A percentile compares a stretch with the other conserved stretches of the same genome.
phyloP scores from a whole-genome alignment of 1,139 yeast species.

The Kluyveromyces sp. region DNA sequence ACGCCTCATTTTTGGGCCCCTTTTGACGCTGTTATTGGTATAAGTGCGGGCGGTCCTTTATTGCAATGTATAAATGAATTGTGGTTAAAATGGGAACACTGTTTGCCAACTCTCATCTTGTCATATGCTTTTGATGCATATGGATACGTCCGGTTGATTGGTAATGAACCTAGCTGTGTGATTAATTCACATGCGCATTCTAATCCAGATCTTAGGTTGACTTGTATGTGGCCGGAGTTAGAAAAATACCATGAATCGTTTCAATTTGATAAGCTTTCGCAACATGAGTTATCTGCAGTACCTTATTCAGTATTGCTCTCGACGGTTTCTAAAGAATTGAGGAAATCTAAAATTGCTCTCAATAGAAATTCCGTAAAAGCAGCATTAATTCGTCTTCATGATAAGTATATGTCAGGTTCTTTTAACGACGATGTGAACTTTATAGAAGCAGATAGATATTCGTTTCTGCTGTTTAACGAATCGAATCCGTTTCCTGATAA shows the following conservation, averaged over 20 bases:
- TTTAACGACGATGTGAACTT: conserved; percentile 49
- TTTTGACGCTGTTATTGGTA: conserved; percentile 5
- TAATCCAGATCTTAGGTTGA: conserved; percentile 62
- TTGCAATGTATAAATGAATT: background rate
- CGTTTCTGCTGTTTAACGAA: conserved; percentile 41
- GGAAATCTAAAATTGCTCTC: conserved; percentile 27
- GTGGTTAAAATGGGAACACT: background rate
- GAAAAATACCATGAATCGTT: conserved; percentile 43
- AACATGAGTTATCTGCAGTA: conserved; percentile 54
- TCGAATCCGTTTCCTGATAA: conserved; percentile 23
- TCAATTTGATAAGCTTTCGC: conserved; percentile 40
- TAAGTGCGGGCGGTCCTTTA: background rate
- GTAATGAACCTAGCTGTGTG: conserved; percentile 49
- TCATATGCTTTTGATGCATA: conserved; percentile 44
- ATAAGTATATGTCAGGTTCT: conserved; percentile 33
- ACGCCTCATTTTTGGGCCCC: conserved; percentile 2
- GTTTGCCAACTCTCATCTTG: conserved; percentile 12
- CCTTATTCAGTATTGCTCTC: conserved; percentile 67
- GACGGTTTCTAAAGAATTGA: conserved; percentile 40
- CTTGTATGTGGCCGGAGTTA: conserved; percentile 72
- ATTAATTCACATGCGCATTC: conserved; percentile 69
- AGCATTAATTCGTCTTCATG: conserved; percentile 37
- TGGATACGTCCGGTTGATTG: conserved; percentile 51
- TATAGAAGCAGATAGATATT: conserved; percentile 58
- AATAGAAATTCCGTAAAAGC: conserved; percentile 47